Conservation (phyloP, 179 eudicot species). For the Pouteria campechiana region DNA sequence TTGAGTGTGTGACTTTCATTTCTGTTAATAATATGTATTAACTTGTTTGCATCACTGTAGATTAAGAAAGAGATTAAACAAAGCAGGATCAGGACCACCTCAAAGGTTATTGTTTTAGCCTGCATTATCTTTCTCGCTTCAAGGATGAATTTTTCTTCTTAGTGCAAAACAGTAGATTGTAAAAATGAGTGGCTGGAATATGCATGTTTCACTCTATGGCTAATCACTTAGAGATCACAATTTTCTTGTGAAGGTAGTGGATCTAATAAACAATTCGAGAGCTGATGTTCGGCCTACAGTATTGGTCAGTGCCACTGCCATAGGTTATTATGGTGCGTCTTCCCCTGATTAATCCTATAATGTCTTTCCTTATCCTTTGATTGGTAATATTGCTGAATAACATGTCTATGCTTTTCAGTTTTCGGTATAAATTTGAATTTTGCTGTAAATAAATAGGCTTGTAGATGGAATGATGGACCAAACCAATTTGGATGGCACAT, state of each 20-base stretch:
- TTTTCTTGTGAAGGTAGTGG: conserved; percentile 73
- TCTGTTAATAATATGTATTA: no score
- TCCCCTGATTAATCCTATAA: not conserved
- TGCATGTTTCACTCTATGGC: no score
- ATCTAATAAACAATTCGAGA: conserved; percentile 50
- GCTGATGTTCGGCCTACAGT: conserved; percentile 63
- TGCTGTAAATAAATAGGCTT: no score
- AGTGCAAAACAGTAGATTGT: not conserved
- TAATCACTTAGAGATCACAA: no score
- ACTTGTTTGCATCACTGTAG: conserved; percentile 22
- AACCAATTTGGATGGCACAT: no score
- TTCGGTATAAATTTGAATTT: no score
- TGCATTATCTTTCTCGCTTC: not conserved
- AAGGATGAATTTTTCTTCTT: not conserved
- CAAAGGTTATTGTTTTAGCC: conserved; percentile 42
- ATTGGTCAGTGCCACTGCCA: conserved; percentile 91
- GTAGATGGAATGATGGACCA: no score
- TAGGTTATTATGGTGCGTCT: conserved; percentile 84
- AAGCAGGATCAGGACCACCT: conserved; percentile 84
- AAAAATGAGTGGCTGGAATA: no score
- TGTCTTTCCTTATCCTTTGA: not conserved
- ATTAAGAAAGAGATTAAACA: conserved; percentile 85
- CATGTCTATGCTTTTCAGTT: not conserved
- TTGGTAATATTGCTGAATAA: not conserved
- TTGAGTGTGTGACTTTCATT: no score